Evolutionary conservation across 176 grass and related monocot genomes (phyloP).

Genomic region (Zea mays): Zm-B73-REFERENCE-NAM-5.0 NC_050104.1:9474001-9474500

Average conservation of each 20-base stretch:
- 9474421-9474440: background rate
- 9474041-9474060: slow-evolving; percentile 2
- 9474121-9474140: background rate
- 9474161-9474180: background rate
- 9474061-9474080: background rate
- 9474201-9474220: background rate
- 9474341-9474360: slow-evolving; percentile 2
- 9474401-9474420: background rate
- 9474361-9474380: background rate
- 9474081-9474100: background rate
- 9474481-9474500: background rate
- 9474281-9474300: background rate
- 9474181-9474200: background rate
- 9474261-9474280: background rate
- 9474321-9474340: slow-evolving; percentile 16
- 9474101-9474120: background rate
- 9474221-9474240: background rate
- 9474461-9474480: slow-evolving; percentile 2
- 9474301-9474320: background rate
- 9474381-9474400: background rate
- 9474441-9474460: background rate
- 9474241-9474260: background rate
- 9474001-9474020: slow-evolving; percentile 20
- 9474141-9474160: background rate
- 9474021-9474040: slow-evolving; percentile 16